Evolutionary conservation across 768 basidiomycete species (phyloP).

Genomic region (Lentinula aciculospora): DNA sequence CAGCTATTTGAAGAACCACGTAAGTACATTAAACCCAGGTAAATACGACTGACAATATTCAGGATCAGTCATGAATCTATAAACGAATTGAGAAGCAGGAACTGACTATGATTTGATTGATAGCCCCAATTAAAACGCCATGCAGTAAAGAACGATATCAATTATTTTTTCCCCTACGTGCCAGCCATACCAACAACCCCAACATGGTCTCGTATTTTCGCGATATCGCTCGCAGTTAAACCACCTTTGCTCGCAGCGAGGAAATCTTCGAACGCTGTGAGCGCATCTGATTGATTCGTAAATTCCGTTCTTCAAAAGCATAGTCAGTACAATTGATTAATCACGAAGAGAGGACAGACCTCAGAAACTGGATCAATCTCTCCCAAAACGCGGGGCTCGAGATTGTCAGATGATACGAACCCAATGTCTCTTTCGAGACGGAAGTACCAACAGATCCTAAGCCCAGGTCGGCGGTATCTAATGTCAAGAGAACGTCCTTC

Average conservation of each 20-base stretch:
- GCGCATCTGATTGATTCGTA: constrained; percentile 53
- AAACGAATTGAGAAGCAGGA: background rate
- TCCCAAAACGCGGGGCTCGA: constrained; percentile 79
- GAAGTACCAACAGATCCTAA: constrained; percentile 19
- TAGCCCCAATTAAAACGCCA: background rate
- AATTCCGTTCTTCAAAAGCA: constrained; percentile 49
- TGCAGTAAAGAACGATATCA: background rate
- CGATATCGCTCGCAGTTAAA: constrained; percentile 82
- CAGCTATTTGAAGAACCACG: no score
- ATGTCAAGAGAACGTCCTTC: constrained; percentile 62
- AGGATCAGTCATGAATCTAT: background rate
- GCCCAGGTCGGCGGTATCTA: constrained; percentile 35
- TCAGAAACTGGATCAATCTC: constrained; percentile 57
- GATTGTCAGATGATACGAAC: constrained; percentile 64
- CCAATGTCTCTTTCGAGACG: constrained; percentile 40
- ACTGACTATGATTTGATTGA: background rate
- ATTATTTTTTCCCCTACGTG: constrained; percentile 27
- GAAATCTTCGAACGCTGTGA: constrained; percentile 81
- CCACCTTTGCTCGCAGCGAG: constrained; percentile 75
- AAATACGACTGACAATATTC: background rate
- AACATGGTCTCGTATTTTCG: constrained; percentile 84
- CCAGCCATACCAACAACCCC: constrained; percentile 90
- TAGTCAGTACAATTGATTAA: background rate
- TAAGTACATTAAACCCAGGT: background rate
- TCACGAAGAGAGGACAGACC: constrained; percentile 27